These are phyloP conservation scores for Triticum timopheevii DNA, from an alignment of 176 grass and related monocot genomes.

Conservation along the genomic window DNA sequence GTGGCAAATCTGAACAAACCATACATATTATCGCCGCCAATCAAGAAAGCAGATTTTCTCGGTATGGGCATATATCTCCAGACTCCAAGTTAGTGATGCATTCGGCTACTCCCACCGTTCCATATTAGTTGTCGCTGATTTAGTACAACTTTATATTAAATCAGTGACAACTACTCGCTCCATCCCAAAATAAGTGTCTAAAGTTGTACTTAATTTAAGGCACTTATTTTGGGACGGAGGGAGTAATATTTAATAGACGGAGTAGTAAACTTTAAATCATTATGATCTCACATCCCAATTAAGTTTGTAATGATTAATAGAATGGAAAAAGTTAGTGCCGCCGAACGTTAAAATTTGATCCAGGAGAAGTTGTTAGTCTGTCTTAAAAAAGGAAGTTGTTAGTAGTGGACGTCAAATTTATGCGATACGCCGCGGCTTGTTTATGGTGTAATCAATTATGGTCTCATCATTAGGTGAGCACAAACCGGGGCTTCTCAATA, in stretches of 20 bases:
- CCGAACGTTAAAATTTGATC: background rate
- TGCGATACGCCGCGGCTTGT: slow-evolving; percentile 8
- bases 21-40: background rate
- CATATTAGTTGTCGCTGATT: too few species aligned
- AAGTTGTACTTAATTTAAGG: too few species aligned
- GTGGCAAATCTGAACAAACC: background rate
- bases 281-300: background rate
- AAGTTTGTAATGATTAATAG: background rate
- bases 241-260: too few species aligned
- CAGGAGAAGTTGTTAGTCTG: background rate
- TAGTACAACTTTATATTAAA: too few species aligned
- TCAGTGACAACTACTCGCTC: too few species aligned
- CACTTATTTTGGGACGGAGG: too few species aligned
- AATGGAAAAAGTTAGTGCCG: background rate
- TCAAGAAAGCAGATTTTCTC: slow-evolving; percentile 10
- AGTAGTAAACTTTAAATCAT: slow-evolving; percentile 1
- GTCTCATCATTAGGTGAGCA: slow-evolving; percentile 46
- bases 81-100: background rate
- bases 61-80: background rate
- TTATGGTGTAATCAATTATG: slow-evolving; percentile 52
- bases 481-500: slow-evolving; percentile 37
- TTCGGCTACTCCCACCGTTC: too few species aligned
- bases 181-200: too few species aligned
- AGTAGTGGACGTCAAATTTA: background rate
- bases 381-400: background rate